A percentile compares a stretch with the other conserved stretches of the same genome.
phyloP scores from a whole-genome alignment of 2,329 filamentous ascomycete species.

The Colletotrichum sp. region DNA sequence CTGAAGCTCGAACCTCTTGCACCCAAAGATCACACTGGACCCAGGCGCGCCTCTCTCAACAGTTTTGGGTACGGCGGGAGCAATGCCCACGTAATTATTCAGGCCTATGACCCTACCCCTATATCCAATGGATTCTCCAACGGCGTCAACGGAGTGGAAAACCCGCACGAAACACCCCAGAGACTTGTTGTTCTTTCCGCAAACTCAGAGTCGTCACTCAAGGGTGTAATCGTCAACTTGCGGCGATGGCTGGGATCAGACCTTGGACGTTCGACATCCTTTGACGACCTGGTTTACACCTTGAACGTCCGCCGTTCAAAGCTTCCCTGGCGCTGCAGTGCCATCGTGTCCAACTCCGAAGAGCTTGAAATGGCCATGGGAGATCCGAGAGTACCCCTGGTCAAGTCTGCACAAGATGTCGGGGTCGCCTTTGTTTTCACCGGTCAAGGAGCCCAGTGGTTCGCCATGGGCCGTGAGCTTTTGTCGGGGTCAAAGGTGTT shows the following conservation, averaged over 20 bases:
- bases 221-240: too few relatives aligned
- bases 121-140: too few relatives aligned
- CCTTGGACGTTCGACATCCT: too few relatives aligned
- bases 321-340: not conserved
- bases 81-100: slow-evolving; percentile 6
- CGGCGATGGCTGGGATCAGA: too few relatives aligned
- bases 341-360: not conserved
- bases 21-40: not conserved
- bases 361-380: not conserved
- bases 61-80: slow-evolving; percentile 12
- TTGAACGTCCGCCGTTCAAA: not conserved
- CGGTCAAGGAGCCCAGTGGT: slow-evolving; percentile 29
- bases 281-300: not conserved
- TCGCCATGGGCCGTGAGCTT: slow-evolving; percentile 19
- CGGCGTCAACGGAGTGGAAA: too few relatives aligned
- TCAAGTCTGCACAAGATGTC: too few relatives aligned
- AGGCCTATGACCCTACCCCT: too few relatives aligned
- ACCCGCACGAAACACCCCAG: too few relatives aligned
- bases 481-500: slow-evolving; percentile 35
- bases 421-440: slow-evolving; percentile 25
- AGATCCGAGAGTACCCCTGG: too few relatives aligned
- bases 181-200: too few relatives aligned
- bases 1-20: not conserved
- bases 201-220: too few relatives aligned
- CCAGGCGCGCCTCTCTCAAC: not conserved